A percentile compares a stretch with the other conserved stretches of the same genome.
phyloP scores from a whole-genome alignment of 192 early-diverging fungal genomes.

The Linderina pennispora region DNA sequence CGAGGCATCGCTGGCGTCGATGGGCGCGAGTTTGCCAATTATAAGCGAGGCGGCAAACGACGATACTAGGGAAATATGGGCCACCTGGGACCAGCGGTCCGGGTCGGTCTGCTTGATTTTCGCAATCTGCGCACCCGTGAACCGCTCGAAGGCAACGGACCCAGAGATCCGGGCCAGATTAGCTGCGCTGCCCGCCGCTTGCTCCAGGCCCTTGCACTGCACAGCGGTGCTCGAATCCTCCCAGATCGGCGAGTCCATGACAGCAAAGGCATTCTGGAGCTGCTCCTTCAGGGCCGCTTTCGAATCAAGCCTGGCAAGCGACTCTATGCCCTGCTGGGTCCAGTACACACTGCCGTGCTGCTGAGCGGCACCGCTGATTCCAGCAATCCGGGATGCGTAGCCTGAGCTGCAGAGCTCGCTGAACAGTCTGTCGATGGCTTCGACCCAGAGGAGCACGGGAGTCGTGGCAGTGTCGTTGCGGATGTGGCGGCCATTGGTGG shows the following conservation, averaged over 20 bases:
- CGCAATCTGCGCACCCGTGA: conserved; percentile 67
- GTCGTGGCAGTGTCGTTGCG: conserved; percentile 51
- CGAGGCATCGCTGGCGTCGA: conserved; percentile 69
- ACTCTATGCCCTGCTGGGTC: conserved; percentile 42
- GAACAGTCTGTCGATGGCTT: conserved; percentile 63
- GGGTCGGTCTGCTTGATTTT: conserved; percentile 47
- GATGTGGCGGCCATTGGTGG: conserved; percentile 44
- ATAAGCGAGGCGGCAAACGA: conserved; percentile 67
- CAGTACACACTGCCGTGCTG: conserved; percentile 87
- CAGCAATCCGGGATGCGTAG: conserved; percentile 39
- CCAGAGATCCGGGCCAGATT: conserved; percentile 64
- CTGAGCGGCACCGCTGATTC: conserved; percentile 71
- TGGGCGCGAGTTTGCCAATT: conserved; percentile 47
- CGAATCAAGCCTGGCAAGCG: conserved; percentile 37
- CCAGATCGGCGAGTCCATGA: conserved; percentile 69
- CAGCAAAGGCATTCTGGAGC: conserved; percentile 46
- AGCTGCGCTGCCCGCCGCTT: conserved; percentile 54
- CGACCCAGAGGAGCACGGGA: conserved; percentile 73
- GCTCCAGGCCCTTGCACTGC: conserved; percentile 61
- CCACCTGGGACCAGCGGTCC: conserved; percentile 2
- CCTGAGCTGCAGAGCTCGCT: conserved; percentile 27
- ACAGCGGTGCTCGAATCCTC: conserved; percentile 66
- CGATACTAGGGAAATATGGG: conserved; percentile 65
- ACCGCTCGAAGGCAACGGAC: conserved; percentile 73
- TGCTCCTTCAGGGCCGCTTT: conserved; percentile 41